phyloP scores from a whole-genome alignment of 495 filamentous ascomycete genomes.

The Tuber indicum region DNA sequence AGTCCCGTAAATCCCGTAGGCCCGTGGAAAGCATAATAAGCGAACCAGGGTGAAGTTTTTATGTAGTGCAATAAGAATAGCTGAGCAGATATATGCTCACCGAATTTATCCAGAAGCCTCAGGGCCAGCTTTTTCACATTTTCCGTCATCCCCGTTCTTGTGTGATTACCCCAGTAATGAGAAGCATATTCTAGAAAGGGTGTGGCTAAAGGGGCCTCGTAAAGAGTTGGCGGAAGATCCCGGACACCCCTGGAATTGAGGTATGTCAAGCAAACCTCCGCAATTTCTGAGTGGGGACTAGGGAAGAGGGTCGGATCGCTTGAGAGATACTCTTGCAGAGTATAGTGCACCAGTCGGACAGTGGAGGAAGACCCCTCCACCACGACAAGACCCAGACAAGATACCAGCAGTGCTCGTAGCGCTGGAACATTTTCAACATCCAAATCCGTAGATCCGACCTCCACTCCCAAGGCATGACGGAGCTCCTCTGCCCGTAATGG shows the following conservation, averaged over 20 bases:
- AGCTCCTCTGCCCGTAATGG: background rate
- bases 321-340: background rate
- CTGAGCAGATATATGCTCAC: background rate
- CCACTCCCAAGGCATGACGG: background rate
- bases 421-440: background rate
- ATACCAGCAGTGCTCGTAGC: background rate
- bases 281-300: background rate
- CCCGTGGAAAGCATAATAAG: too few species aligned
- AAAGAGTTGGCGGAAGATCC: background rate
- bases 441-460: background rate
- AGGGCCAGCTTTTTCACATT: background rate
- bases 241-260: background rate
- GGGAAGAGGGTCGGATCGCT: background rate
- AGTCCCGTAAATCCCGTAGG: background rate
- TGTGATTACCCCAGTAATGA: background rate
- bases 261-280: background rate
- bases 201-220: too few species aligned
- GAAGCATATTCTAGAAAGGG: background rate
- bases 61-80: background rate
- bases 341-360: background rate
- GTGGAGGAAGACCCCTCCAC: background rate
- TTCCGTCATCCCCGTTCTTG: background rate
- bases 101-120: background rate
- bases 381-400: background rate
- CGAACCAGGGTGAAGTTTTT: fast-evolving